phyloP scores from a whole-genome alignment of 768 basidiomycete genomes.

The Fomitopsis serialis region DNA sequence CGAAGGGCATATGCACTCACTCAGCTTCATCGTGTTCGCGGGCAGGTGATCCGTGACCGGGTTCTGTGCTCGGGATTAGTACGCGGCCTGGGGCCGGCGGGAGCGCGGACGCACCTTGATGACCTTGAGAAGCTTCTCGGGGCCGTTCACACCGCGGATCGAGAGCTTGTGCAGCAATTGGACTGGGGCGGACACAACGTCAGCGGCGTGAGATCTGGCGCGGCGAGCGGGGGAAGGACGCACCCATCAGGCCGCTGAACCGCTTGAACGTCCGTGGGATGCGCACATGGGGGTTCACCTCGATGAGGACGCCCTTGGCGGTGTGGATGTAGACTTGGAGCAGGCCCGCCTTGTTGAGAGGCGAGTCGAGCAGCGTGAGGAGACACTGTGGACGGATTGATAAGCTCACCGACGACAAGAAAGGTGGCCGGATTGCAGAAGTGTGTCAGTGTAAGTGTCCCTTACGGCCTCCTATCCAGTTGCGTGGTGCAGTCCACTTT shows the following conservation, averaged over 20 bases:
- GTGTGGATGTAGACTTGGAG: constrained; percentile 99
- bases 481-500: too few species aligned
- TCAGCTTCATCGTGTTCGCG: constrained; percentile 91
- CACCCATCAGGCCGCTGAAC: constrained; percentile 98
- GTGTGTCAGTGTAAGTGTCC: too few species aligned
- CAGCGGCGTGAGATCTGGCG: background rate
- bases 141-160: constrained; percentile 93
- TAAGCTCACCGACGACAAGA: background rate
- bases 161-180: constrained; percentile 95
- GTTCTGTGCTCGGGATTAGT: constrained; percentile 49
- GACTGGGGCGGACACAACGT: constrained; percentile 40
- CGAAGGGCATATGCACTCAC: constrained; percentile 41
- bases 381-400: constrained; percentile 61
- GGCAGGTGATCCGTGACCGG: constrained; percentile 94
- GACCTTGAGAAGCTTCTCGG: constrained; percentile 95
- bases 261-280: constrained; percentile 99
- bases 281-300: constrained; percentile 96
- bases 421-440: too few species aligned
- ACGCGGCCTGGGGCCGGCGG: constrained; percentile 3
- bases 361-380: constrained; percentile 93
- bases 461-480: too few species aligned
- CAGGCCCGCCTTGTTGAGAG: constrained; percentile 93
- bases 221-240: constrained; percentile 9
- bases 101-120: constrained; percentile 63
- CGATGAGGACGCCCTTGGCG: constrained; percentile 91